Evolutionary conservation across 2,329 filamentous ascomycete species (phyloP), one percentile per base, ranked within the genome.

Genomic region (Cadophora malorum): DNA sequence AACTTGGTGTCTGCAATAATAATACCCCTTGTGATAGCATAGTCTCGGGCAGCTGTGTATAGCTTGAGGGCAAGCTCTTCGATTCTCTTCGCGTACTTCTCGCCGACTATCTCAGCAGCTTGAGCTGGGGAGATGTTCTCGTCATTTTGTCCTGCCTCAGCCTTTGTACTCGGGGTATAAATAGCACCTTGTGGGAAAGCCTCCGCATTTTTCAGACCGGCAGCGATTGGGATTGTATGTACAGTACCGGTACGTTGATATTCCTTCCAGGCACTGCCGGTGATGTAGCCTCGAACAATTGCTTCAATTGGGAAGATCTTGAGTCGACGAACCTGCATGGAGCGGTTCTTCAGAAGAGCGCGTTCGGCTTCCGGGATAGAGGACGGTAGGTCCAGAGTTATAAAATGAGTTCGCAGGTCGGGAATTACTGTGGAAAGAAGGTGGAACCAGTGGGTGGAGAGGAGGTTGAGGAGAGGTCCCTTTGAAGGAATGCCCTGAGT

Each of bases 1-100:
- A 92, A 91, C 77, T 92, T 92, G 3, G 90, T 92, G 76, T 92
- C 90, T 0, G 90, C 90, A 68, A 92, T 90, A 72, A 92, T 88
- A 67, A 92, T 90, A 0, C 89, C 90, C 3, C 85, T 83, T 61
- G 83, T 80, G 16, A 80, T 79, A 5, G 87, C 87, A 71, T 88
- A 85, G 56, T 83, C 81, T 31, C 82, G 79, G 2, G 86, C 87
- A 21, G 80, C 78, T 63, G 83, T 83, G 79, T 92, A 92, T 25
- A 91, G 81, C 67, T 83, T 78, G 28, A 91, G 72, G 21, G 85
- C 83, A 3, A 90, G 80, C 62, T 84, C 79, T 74, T 90, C 87
- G 64, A 92, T 86, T 58, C 80, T 82, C 53, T 82, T 80, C 1
- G 89, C 89, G 71, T 90, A 85, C 25, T 84, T 82, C 63, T 83